These are phyloP conservation scores for Rhododendron vialii DNA, from an alignment of 148 eudicot genomes.

Conservation along the genomic window DNA sequence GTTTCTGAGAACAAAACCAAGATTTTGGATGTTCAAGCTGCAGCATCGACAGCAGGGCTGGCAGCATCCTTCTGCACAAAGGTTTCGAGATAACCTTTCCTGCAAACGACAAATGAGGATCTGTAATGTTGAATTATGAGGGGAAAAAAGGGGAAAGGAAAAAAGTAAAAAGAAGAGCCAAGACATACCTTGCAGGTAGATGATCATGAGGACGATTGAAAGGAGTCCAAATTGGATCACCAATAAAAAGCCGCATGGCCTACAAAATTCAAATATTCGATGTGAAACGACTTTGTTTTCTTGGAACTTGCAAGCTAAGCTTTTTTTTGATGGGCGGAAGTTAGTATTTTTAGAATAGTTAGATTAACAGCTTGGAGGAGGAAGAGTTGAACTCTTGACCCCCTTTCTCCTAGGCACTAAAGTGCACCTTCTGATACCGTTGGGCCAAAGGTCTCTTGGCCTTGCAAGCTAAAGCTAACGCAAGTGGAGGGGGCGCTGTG, in stretches of 20 bases:
- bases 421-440: background rate
- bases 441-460: background rate
- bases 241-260: constrained; percentile 93
- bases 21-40: constrained; percentile 7
- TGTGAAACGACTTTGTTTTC: background rate
- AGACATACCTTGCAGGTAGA: constrained; percentile 63
- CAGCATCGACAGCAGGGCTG: constrained; percentile 43
- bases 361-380: background rate
- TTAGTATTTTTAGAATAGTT: background rate
- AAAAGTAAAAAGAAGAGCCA: background rate
- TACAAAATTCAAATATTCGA: constrained; percentile 17
- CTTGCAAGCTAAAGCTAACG: background rate
- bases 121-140: background rate
- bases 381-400: background rate
- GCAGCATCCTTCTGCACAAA: constrained; percentile 44
- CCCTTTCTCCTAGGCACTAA: background rate
- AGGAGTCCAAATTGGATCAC: constrained; percentile 90
- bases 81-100: constrained; percentile 58
- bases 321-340: background rate
- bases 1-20: background rate
- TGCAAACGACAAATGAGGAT: constrained; percentile 17
- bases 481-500: background rate
- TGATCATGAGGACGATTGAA: constrained; percentile 80
- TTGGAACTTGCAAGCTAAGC: no score
- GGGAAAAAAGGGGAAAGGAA: background rate